A percentile compares a stretch with the other conserved stretches of the same genome.
Conservation (phyloP, 2,329 filamentous ascomycete genomes). For the Hymenotorrendiella dingleyae region DNA sequence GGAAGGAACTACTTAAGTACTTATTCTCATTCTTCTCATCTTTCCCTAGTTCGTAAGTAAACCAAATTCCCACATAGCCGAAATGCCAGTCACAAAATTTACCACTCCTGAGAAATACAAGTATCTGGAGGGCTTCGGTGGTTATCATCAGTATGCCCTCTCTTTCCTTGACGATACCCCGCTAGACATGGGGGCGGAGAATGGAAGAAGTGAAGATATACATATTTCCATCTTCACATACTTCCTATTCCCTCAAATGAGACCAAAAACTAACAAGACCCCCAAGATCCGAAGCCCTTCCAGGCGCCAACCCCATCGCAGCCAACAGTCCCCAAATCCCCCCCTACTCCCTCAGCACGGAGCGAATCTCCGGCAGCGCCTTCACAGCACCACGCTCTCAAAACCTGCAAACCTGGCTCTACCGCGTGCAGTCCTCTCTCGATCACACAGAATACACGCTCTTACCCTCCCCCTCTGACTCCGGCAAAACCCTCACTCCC, state of each 20-base stretch:
- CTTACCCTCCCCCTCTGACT: conserved; percentile 67
- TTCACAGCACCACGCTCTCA: conserved; percentile 52
- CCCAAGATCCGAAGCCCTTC: conserved; percentile 55
- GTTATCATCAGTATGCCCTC: conserved; percentile 55
- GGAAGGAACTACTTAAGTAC: too few species aligned
- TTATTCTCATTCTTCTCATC: too few species aligned
- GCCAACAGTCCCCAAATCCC: conserved; percentile 66
- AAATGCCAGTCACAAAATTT: conserved; percentile 65
- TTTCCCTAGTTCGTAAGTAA: too few species aligned
- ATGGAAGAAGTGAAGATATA: too few species aligned
- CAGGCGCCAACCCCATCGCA: conserved; percentile 57
- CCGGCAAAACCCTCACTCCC: conserved; percentile 56
- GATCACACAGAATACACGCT: conserved; percentile 77
- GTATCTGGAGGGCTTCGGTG: conserved; percentile 63
- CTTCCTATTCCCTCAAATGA: background rate
- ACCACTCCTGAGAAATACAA: conserved; percentile 57
- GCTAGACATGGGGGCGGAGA: too few species aligned
- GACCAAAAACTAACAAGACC: background rate
- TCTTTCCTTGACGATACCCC: background rate
- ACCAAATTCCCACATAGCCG: too few species aligned
- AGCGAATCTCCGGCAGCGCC: conserved; percentile 54
- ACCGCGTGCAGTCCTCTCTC: conserved; percentile 49
- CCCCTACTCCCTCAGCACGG: conserved; percentile 61
- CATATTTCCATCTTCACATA: too few species aligned
- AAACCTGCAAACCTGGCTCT: conserved; percentile 53